Percentiles rank a stretch among this genome's conserved stretches.
Evolutionary conservation across 2,329 filamentous ascomycete genomes (phyloP).

Genomic region (Rutstroemia sp.): DNA sequence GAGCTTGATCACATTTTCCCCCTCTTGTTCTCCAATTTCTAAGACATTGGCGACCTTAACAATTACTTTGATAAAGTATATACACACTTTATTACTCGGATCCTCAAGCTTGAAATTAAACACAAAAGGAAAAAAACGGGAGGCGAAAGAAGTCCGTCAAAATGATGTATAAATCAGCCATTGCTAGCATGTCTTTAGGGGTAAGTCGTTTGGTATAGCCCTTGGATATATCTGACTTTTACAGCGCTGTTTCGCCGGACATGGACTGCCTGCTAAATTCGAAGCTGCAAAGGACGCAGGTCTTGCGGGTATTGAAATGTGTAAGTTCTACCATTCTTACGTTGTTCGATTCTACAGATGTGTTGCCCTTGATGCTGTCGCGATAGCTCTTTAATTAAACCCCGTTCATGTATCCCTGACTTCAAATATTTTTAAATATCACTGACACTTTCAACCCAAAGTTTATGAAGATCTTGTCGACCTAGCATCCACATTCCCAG

Average conservation of each 20-base stretch:
- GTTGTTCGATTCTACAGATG: not conserved
- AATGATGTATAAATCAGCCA: conserved; percentile 55
- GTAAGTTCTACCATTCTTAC: not conserved
- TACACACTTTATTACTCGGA: not conserved
- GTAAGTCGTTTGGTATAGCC: conserved; percentile 10
- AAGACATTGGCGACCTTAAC: too few relatives aligned
- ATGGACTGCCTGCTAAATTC: conserved; percentile 60
- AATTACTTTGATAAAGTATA: not conserved
- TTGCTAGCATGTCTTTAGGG: conserved; percentile 73
- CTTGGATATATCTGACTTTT: not conserved
- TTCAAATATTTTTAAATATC: not conserved
- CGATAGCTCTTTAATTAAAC: not conserved
- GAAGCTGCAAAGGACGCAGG: conserved; percentile 58
- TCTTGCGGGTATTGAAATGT: conserved; percentile 66
- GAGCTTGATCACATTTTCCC: too few relatives aligned
- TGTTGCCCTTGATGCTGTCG: too few relatives aligned
- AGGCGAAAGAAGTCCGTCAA: not conserved
- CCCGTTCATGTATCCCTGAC: not conserved
- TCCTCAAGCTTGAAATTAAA: not conserved
- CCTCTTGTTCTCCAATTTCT: too few relatives aligned
- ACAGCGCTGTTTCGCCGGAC: conserved; percentile 28
- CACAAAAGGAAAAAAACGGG: not conserved
- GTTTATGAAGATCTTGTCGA: conserved; percentile 67
- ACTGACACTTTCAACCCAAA: not conserved
- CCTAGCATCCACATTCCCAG: conserved; percentile 36